Evolutionary conservation across 768 basidiomycete genomes (phyloP), one percentile per base, ranked within the genome.

Genomic region (Boletus reticuloceps): DNA sequence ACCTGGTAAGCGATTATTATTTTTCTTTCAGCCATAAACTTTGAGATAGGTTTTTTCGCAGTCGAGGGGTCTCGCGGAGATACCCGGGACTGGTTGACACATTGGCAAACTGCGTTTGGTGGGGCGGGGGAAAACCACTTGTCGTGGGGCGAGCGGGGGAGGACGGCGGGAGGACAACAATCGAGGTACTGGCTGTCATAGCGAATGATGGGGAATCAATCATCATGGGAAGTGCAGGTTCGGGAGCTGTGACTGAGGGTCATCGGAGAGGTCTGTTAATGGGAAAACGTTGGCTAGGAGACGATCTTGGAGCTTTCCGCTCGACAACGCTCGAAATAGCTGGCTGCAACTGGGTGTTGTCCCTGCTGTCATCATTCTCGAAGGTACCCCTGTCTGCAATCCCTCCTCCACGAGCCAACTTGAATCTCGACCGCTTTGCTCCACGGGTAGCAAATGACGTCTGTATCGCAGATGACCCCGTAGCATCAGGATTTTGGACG

Each of bases 381-480:
- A 56, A 29, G 59, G 53, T 39, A 68, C 65, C 46, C 10, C 47
- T 48, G 32, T 32, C 41, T 44, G 52, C 25, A 14, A 6, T 14
- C 4, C 57, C 41, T 39, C 47, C 46, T 6, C 50, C 57, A 16
- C 37, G 52, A 42, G 53, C 40, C 75, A 69, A n/a, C 72, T 66
- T 66, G 79, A 85, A 83, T 64, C 74, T 80, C 9, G 80, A 83
- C 5, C 68, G 64, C 54, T 78, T 79, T 37, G 71, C 68, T 48
- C 67, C 75, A 47, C 5, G 45, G 36, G 38, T 11, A 34, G 52
- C 4, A 29, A 31, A 41, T 38, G 55, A 50, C 19, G 48, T 27
- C 19, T 14, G 44, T 37, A 10, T 29, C 7, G 27, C 40, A n/a
- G n/a, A n/a, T n/a, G n/a, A n/a, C n/a, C n/a, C 50, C 16, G 32